Evolutionary conservation across 371 early-diverging fungal genomes (phyloP), one percentile per base, ranked within the genome.

Genomic region (Mucor velutinosus): DNA sequence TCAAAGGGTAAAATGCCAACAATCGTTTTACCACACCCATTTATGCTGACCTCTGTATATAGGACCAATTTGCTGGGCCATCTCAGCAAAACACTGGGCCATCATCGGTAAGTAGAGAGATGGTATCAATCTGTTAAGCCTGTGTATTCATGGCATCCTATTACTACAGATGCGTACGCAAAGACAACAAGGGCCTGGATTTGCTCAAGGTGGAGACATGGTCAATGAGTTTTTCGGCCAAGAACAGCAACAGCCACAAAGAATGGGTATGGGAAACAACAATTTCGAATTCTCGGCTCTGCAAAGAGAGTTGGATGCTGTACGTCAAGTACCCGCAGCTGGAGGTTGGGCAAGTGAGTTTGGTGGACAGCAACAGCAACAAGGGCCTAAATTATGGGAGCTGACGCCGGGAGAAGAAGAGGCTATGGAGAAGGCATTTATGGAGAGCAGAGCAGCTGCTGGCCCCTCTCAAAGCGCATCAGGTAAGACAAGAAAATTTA

Each of bases 181-280:
- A 70, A 66, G 67, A 68, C 65, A 60, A 49, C 69, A 58, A 41
- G 75, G 70, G 6, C 68, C 70, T 62, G 75, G 71, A 8, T 66
- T 66, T 56, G 39, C 65, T 47, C 69, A 62, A 56, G 71, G 70
- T 57, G 75, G 72, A 10, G 77, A 77, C 33, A 79, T 89, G 74
- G 72, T 86, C 25, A 74, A 87, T 56, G 88, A 87, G 58, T 89
- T 89, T 67, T 87, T 87, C 70, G 80, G 81, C 21, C 84, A 85
- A 58, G 82, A 87, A 53, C 80, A 82, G 58, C 72, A 69, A 32
- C 58, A 49, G 27, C 65, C 60, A 39, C 66, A 45, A 33, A 57
- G 62, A 55, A 58, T 62, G 51, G 60, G 57, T 5, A 59, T 64
- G 53, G 51, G 61, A 64, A 17, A 39, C 7, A 66, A 63, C 21